Base-by-base conservation (phyloP, 2,329 filamentous ascomycete species). In the Fusarium odoratissimum region DNA sequence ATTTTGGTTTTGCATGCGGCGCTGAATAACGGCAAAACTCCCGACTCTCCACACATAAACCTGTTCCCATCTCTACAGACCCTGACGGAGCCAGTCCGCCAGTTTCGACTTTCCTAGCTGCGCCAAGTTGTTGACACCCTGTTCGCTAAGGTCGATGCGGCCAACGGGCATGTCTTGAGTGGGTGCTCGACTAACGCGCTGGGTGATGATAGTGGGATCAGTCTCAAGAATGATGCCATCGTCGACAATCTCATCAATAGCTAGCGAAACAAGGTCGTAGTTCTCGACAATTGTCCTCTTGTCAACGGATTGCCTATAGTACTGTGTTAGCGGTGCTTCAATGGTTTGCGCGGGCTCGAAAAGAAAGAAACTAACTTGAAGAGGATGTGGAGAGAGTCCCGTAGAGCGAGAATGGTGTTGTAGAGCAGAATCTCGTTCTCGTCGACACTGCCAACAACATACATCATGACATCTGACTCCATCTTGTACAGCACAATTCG, bases 271-370 rank as follows among this genome's bases (percentile, higher is more conserved):
- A 28, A 98, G 89, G 83, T 98, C 96, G 87, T 98, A 99, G 89
- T 98, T 98, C 85, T 99, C 96, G 79, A 98, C 92, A 75, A 98
- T 95, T 64, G 96, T 98, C 75, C 96, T 92, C 89, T 98, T 98
- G 86, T 99, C 96, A 56, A 97, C 95, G 38, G 94, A 94, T 88
- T 97, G 95, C 84, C 94, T 97, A 75, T 37, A 46, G 33, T 40
- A 68, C 57, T 37, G 23, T 25, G 65, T 72, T 68, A 64, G 67
- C 40, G 45, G 14, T 67, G 21, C 40, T 51, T 37, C 48, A 21
- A 42, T 31, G 23, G 28, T 44, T 33, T 45, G 46, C 48, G 42
- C 55, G 25, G 30, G 40, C 35, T 35, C 38, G 31, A 33, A 35
- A 23, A 31, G 41, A 16, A 42, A 17, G 46, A 13, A 45, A 78